Evolutionary conservation across 805 yeast species (phyloP).

Genomic region (Lipomyces yamadae): DNA sequence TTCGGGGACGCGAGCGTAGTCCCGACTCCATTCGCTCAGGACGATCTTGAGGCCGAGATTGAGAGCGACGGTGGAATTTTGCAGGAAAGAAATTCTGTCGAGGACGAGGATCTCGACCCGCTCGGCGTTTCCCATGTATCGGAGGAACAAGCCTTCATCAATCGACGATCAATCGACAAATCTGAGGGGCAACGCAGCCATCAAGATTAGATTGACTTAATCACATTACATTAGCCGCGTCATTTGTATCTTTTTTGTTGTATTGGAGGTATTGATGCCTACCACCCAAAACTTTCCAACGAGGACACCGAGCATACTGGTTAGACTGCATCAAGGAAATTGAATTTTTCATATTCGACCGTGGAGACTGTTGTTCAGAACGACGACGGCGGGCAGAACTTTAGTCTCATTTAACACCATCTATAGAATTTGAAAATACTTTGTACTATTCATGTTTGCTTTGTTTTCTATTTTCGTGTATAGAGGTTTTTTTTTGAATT

Average conservation of each 20-base stretch:
- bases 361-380: not conserved
- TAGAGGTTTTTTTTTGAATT: not conserved
- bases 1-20: constrained; percentile 65
- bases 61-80: constrained; percentile 38
- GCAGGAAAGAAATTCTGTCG: constrained; percentile 1
- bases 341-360: not conserved
- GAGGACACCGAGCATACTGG: not conserved
- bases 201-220: not conserved
- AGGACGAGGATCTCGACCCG: constrained; percentile 1
- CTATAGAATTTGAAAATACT: not conserved
- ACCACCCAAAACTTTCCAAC: not conserved
- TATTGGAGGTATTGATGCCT: not conserved
- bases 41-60: constrained; percentile 36
- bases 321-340: not conserved
- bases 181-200: not conserved
- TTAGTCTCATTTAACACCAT: not conserved
- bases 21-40: constrained; percentile 30
- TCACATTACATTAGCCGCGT: not conserved
- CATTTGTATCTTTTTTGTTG: not conserved
- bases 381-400: not conserved
- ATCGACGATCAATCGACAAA: not conserved
- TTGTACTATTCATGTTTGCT: not conserved
- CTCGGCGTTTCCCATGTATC: constrained; percentile 11
- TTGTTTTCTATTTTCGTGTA: not conserved
- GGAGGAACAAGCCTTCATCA: constrained; percentile 30